Evolutionary conservation across 208 protist species (phyloP), one percentile per base, ranked within the genome.

Genomic region (Polymyxa betae): DNA sequence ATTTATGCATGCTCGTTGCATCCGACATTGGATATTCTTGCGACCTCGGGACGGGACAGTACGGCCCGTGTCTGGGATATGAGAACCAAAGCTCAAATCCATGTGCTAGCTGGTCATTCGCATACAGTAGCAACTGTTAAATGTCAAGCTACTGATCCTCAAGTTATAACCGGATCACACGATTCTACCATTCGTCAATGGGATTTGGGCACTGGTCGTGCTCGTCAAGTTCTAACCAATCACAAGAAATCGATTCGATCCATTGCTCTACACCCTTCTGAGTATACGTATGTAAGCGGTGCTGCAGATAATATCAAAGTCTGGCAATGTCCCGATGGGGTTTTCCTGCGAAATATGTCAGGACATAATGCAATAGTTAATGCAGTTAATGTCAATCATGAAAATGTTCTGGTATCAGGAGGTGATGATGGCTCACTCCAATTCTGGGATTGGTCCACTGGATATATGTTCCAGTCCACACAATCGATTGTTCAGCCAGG

Each of bases 201-300:
- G 97, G 97, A 98, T 87, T 92, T 99, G 0, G 32, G 38, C n/a
- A 38, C 46, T 0, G 38, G 0, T 38, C 43, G 77, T 24, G 88
- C 41, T 88, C 77, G 38, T 88, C 72, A 92, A 88, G 78, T 82
- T 12, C 94, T 99, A 0, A 99, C 98, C 32, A 96, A 99, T 77
- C 99, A 99, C 95, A 99, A 99, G 95, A 99, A 99, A 93, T 93
- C 95, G 32, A 96, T 99, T 5, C 95, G 98, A 38, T 94, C 95
- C 32, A 44, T 99, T 12, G 92, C 94, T 0, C 38, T 98, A 38
- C 96, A 97, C 89, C 95, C 95, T 10, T 93, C 92, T 32, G 97
- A 98, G 90, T 95, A 94, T 68, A 94, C 94, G n/a, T 98, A 99
- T 52, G 96, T 96, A 0, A 97, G 96, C 0, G 98, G 95, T 54